A percentile compares a stretch with the other conserved stretches of the same genome.
Conservation (phyloP, 2,329 filamentous ascomycete species). For the Gremmenia infestans region DNA sequence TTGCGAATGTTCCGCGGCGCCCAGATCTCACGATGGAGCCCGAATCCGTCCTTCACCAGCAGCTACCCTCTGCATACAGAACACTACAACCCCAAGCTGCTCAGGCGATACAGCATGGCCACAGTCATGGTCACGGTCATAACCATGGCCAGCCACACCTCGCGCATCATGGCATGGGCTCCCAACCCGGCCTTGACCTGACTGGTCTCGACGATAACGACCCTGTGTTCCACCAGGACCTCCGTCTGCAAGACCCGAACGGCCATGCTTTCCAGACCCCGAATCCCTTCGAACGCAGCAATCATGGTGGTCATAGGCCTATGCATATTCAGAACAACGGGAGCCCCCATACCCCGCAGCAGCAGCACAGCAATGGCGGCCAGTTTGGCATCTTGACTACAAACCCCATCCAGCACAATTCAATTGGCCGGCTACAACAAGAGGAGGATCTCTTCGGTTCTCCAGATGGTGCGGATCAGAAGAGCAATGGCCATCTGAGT, state of each 20-base stretch:
- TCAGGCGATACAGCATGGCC: slow-evolving; percentile 31
- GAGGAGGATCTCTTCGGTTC: slow-evolving; percentile 36
- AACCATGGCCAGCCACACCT: slow-evolving; percentile 29
- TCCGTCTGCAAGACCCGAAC: slow-evolving; percentile 33
- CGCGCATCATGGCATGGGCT: slow-evolving; percentile 30
- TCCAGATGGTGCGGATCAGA: slow-evolving; percentile 35
- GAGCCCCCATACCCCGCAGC: slow-evolving; percentile 33
- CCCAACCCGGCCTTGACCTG: slow-evolving; percentile 36
- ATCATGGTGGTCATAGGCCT: slow-evolving; percentile 25
- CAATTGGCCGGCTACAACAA: slow-evolving; percentile 32
- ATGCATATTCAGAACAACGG: slow-evolving; percentile 28
- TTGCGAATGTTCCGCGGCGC: slow-evolving; percentile 21
- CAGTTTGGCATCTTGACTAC: slow-evolving; percentile 45
- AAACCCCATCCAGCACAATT: slow-evolving; percentile 31
- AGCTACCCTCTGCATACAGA: slow-evolving; percentile 27
- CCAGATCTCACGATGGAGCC: slow-evolving; percentile 26
- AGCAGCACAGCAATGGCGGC: slow-evolving; percentile 35
- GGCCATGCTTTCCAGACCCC: slow-evolving; percentile 31
- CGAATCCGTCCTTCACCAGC: slow-evolving; percentile 29
- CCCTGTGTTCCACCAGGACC: slow-evolving; percentile 34
- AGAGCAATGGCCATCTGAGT: slow-evolving; percentile 48
- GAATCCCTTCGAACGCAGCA: slow-evolving; percentile 32
- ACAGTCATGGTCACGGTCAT: slow-evolving; percentile 1
- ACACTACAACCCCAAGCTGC: slow-evolving; percentile 29
- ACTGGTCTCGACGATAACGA: slow-evolving; percentile 37